Base-by-base conservation (phyloP, 1,284 basidiomycete genomes). In the Cutaneotrichosporon sp. region DNA sequence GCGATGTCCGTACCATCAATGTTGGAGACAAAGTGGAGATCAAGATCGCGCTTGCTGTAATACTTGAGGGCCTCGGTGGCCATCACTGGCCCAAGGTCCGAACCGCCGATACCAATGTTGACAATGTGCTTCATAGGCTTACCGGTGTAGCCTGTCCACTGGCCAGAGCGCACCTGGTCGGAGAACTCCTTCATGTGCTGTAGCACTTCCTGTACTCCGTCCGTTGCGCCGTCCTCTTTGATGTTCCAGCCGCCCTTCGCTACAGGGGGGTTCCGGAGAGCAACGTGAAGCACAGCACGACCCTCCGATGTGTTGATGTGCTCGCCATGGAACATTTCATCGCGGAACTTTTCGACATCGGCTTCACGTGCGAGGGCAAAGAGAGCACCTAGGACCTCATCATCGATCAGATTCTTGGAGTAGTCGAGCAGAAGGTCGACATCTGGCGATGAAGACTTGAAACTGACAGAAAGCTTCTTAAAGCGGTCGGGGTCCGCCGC, bases 231-330 rank as follows among this genome's bases (percentile, higher is more conserved):
- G 3, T 76, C 75, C 77, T 97, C 93, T 54, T 78, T 70, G 76
- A 93, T 90, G 61, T 78, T 74, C 68, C 77, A 80, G 21, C 70
- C 70, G 62, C 82, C 79, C 75, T 86, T 58, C 82, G 63, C 56
- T 18, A 61, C 59, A 2, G 84, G 82, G 35, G 72, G 72, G 79
- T 96, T 90, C 58, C 94, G 85, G 46, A 98, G 83, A 7, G 96
- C 94, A 58, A 97, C 80, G 75, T 98, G 94, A 2, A 98, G 82
- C 8, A 98, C 94, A 5, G 96, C 88, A 54, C 94, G 89, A 71
- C 88, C 93, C 76, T 98, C 94, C 21, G 91, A 94, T 17, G 91
- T 93, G 80, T 98, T 97, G 82, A 98, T 97, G 77, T 97, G 94
- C 75, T 90, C 84, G 52, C 96, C 94, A 1, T 84, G 76, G 72